These are phyloP conservation scores for Stropharia rugosoannulata DNA, from an alignment of 768 basidiomycete genomes.

Conservation along the genomic window DNA sequence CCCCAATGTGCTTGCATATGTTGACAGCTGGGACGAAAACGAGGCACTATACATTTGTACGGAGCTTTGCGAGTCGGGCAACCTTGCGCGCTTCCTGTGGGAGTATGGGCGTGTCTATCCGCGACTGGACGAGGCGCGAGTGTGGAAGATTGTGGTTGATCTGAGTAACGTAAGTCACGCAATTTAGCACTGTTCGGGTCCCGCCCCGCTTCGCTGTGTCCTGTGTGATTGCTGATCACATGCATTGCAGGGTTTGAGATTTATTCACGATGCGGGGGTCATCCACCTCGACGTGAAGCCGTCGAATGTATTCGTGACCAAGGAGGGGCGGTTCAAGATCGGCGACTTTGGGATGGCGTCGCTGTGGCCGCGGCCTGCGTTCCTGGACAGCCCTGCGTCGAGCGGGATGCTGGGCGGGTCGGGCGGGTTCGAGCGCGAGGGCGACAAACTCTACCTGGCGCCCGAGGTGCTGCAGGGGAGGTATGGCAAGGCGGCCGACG, in stretches of 20 bases:
- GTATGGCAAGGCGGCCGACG: constrained; percentile 93
- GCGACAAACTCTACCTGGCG: constrained; percentile 95
- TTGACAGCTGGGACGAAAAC: constrained; percentile 96
- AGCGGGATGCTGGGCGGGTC: constrained; percentile 29
- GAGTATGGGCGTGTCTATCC: constrained; percentile 87
- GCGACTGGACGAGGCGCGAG: constrained; percentile 83
- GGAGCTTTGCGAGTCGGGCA: constrained; percentile 91
- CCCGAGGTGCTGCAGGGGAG: constrained; percentile 91
- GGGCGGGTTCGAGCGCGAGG: constrained; percentile 85
- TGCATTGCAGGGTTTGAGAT: constrained; percentile 66
- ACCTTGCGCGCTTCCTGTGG: constrained; percentile 87
- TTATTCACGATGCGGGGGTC: constrained; percentile 86
- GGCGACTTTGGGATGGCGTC: constrained; percentile 99
- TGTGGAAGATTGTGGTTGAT: constrained; percentile 96
- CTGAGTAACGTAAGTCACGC: constrained; percentile 67
- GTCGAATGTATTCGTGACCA: constrained; percentile 91
- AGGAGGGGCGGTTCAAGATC: constrained; percentile 88
- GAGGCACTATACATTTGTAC: constrained; percentile 89
- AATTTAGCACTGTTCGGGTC: constrained; percentile 28
- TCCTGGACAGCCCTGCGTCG: constrained; percentile 11
- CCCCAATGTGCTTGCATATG: constrained; percentile 83
- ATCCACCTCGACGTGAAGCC: constrained; percentile 98
- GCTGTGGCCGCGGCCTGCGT: constrained; percentile 61
- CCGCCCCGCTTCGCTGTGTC: constrained; percentile 3
- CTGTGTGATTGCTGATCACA: constrained; percentile 1